Base-by-base conservation (phyloP, 1,139 yeast species). In the Debaryomyces subglobosus region DNA sequence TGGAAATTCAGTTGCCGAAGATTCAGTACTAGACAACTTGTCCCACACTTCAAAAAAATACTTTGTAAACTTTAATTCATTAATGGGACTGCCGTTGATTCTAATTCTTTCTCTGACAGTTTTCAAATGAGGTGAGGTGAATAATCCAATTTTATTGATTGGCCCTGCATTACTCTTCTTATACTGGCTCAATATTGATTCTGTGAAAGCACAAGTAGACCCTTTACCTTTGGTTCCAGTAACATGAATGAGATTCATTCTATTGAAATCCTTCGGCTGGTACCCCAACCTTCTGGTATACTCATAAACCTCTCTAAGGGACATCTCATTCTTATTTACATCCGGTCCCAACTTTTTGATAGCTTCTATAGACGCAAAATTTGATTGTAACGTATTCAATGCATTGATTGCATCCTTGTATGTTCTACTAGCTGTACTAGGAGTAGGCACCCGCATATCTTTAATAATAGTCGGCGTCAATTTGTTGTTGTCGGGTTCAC, bases 201-300 rank as follows among this genome's bases (percentile, higher is more conserved):
- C 90, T 2, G 92, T 82, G 64, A 95, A 95, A 0, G 99, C 97
- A 70, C 97, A 94, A 0, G 98, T 92, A 1, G 97, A 91, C 1
- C 99, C 99, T 69, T 95, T 95, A 10, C 99, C 99, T 67, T 95
- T 95, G 1, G 99, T 95, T 23, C 99, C 99, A 0, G 99, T 92
- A 32, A 95, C 87, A 62, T 95, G 99, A 43, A 95, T 79, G 4
- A 91, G 79, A 58, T 92, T 91, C 60, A 95, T 69, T 50, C 69
- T 77, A 66, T 91, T 82, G 62, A 89, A 84, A 53, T 87, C 96
- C 3, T 68, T 57, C 0, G 85, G 79, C n/a, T 71, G 63, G 67
- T 92, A 91, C 0, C 98, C 99, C 45, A 90, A 79, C 58, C 98
- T 75, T 49, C 94, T 74, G n/a, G 88, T 81, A 86, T 94, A 95